A percentile compares a stretch with the other conserved stretches of the same genome.
Evolutionary conservation across 768 basidiomycete species (phyloP).

Genomic region (Heimioporus sp.): DNA sequence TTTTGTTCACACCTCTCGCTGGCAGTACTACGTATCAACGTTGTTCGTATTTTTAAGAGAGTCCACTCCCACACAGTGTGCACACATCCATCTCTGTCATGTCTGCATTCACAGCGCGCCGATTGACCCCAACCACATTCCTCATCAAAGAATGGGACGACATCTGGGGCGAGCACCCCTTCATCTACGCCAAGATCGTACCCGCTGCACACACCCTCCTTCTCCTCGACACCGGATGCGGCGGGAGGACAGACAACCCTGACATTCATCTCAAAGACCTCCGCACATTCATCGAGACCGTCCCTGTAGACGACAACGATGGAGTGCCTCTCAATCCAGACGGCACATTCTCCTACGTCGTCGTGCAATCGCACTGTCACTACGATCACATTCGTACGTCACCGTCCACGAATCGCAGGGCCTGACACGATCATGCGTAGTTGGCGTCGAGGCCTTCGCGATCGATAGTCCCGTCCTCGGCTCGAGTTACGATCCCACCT

Average conservation of each 20-base stretch:
- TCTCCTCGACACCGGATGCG: conserved; percentile 55
- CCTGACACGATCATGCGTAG: conserved; percentile 19
- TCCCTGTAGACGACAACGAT: conserved; percentile 41
- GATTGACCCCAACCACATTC: conserved; percentile 37
- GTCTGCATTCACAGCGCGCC: conserved; percentile 32
- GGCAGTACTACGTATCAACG: no score
- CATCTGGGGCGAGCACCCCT: conserved; percentile 49
- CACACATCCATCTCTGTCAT: no score
- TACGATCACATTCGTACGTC: conserved; percentile 57
- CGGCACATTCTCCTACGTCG: conserved; percentile 42
- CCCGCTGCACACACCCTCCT: conserved; percentile 41
- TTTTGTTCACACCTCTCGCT: no score
- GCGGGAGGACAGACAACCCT: conserved; percentile 43
- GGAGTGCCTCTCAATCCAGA: conserved; percentile 43
- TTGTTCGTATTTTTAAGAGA: no score
- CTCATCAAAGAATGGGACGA: conserved; percentile 52
- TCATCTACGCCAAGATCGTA: conserved; percentile 51
- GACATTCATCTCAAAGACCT: conserved; percentile 41
- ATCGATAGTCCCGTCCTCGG: conserved; percentile 45
- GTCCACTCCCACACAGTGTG: no score
- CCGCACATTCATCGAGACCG: conserved; percentile 49
- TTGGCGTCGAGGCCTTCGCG: conserved; percentile 51
- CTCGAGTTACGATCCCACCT: conserved; percentile 46
- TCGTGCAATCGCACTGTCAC: conserved; percentile 53
- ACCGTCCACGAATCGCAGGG: neutral